Evolutionary conservation across 2,329 filamentous ascomycete genomes (phyloP).

Genomic region (Fusarium nelsonii): DNA sequence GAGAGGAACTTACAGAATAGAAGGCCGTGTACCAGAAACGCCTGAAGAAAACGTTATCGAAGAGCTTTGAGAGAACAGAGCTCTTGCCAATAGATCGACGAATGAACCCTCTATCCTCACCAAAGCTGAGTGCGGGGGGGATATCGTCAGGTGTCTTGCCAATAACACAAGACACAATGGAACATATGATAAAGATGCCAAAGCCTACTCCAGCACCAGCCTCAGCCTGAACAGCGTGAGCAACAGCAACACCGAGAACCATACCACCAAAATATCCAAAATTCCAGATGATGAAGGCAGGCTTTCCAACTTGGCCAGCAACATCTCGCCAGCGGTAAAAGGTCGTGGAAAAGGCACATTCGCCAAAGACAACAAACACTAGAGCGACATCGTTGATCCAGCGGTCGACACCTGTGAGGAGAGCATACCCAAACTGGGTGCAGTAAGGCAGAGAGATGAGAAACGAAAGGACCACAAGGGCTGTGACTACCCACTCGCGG

Average conservation of each 20-base stretch:
- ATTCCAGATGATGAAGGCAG: constrained; percentile 61
- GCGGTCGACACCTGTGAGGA: constrained; percentile 66
- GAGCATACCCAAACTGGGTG: constrained; percentile 68
- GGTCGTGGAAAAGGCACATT: constrained; percentile 65
- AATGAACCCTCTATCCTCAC: constrained; percentile 51
- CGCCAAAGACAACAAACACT: constrained; percentile 66
- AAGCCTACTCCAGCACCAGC: constrained; percentile 65
- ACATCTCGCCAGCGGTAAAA: constrained; percentile 66
- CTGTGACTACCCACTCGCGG: constrained; percentile 62
- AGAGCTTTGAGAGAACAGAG: constrained; percentile 47
- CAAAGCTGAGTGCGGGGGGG: constrained; percentile 59
- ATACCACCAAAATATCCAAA: constrained; percentile 66
- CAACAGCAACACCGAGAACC: constrained; percentile 63
- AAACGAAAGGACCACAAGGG: constrained; percentile 62
- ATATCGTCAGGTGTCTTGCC: constrained; percentile 56
- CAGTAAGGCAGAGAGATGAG: constrained; percentile 68
- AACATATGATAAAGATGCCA: constrained; percentile 61
- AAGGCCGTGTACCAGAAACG: constrained; percentile 67
- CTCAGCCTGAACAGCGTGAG: constrained; percentile 59
- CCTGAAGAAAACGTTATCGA: constrained; percentile 53
- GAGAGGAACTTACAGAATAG: constrained; percentile 63
- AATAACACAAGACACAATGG: constrained; percentile 56
- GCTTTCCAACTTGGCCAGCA: constrained; percentile 58
- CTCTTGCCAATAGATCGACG: constrained; percentile 51
- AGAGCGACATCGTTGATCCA: constrained; percentile 68